phyloP scores from a whole-genome alignment of 805 yeast species.

The Ogataea methanolica region DNA sequence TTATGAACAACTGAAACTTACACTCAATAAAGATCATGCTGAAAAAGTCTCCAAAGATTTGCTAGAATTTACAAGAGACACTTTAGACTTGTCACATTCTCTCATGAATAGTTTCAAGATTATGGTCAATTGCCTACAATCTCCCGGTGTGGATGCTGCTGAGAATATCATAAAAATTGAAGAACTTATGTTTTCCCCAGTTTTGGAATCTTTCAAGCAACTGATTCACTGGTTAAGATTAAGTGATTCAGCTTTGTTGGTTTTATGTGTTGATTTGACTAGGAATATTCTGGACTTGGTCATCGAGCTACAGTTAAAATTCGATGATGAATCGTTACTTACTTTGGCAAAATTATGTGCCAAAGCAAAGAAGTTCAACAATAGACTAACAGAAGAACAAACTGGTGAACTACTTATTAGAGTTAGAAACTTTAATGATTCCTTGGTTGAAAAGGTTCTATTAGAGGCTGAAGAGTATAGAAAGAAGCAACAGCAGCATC shows the following conservation, averaged over 20 bases:
- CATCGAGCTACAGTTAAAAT: slow-evolving; percentile 42
- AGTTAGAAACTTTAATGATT: slow-evolving; percentile 52
- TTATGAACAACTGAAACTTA: slow-evolving; percentile 23
- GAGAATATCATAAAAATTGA: slow-evolving; percentile 18
- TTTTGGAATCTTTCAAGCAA: slow-evolving; percentile 59
- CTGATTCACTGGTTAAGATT: slow-evolving; percentile 79
- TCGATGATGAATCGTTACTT: slow-evolving; percentile 52
- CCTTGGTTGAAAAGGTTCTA: slow-evolving; percentile 49
- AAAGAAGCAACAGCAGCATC: slow-evolving; percentile 3
- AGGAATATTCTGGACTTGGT: slow-evolving; percentile 65
- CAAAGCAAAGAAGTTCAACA: slow-evolving; percentile 62
- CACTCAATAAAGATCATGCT: slow-evolving; percentile 15
- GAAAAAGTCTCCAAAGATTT: slow-evolving; percentile 21
- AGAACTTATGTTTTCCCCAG: slow-evolving; percentile 39
- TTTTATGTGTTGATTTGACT: slow-evolving; percentile 68
- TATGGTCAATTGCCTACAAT: slow-evolving; percentile 28
- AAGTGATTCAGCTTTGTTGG: slow-evolving; percentile 70
- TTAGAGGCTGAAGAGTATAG: slow-evolving; percentile 36
- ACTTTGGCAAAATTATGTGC: slow-evolving; percentile 58
- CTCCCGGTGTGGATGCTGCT: slow-evolving; percentile 12
- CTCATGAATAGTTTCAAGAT: slow-evolving; percentile 62
- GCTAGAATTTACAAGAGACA: slow-evolving; percentile 77
- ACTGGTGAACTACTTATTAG: slow-evolving; percentile 55
- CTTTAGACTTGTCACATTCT: slow-evolving; percentile 69
- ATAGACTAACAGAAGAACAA: slow-evolving; percentile 65